phyloP scores from a whole-genome alignment of 2,329 filamentous ascomycete genomes.

The Sordariomycetes sp. region DNA sequence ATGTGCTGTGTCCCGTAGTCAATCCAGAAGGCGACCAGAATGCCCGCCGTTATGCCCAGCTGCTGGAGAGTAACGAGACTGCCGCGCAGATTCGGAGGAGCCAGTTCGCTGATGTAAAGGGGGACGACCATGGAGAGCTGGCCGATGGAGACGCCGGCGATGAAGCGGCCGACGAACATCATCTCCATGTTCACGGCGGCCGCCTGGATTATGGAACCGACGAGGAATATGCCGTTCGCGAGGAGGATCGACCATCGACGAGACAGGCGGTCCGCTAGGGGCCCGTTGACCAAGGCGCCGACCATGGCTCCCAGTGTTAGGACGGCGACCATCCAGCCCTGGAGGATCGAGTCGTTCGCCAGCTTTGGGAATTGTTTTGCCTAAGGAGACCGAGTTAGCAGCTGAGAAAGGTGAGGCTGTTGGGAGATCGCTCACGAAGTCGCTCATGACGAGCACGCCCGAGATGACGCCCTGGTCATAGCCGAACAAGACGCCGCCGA shows the following conservation, averaged over 20 bases:
- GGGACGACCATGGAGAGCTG: slow-evolving; percentile 27
- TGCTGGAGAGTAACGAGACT: slow-evolving; percentile 33
- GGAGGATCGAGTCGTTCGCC: not conserved
- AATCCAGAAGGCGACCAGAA: slow-evolving; percentile 19
- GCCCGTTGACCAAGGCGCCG: slow-evolving; percentile 32
- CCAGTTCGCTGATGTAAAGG: slow-evolving; percentile 35
- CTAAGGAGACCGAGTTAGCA: not conserved
- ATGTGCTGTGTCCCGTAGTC: slow-evolving; percentile 12
- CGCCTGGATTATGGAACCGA: slow-evolving; percentile 33
- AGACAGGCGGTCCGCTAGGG: slow-evolving; percentile 22
- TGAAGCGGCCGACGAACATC: slow-evolving; percentile 28
- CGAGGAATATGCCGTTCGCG: slow-evolving; percentile 22
- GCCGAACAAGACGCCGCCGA: not conserved
- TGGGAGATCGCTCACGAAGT: not conserved
- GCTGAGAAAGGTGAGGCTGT: no score
- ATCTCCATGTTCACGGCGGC: slow-evolving; percentile 26
- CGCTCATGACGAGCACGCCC: not conserved
- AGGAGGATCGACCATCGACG: slow-evolving; percentile 23
- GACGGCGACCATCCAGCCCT: slow-evolving; percentile 39
- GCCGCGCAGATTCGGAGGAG: slow-evolving; percentile 35
- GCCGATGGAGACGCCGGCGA: slow-evolving; percentile 33
- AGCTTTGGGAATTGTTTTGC: not conserved
- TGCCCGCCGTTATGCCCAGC: slow-evolving; percentile 19
- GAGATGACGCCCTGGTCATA: not conserved
- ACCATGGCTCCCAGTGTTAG: slow-evolving; percentile 30